A percentile compares a stretch with the other conserved stretches of the same genome.
phyloP scores from a whole-genome alignment of 2,329 filamentous ascomycete genomes.

The Huntiella omanensis region DNA sequence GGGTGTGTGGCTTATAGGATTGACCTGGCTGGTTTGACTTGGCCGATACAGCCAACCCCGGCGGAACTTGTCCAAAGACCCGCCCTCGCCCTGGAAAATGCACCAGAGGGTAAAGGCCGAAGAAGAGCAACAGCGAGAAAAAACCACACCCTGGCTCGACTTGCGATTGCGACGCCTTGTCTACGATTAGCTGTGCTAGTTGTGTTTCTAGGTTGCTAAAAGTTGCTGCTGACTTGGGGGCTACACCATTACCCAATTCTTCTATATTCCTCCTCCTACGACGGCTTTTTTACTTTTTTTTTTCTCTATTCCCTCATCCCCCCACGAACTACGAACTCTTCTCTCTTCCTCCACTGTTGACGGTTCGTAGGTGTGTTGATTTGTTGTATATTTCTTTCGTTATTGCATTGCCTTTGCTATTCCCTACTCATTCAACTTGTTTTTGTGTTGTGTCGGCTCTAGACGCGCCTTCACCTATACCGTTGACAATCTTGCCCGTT shows the following conservation, averaged over 20 bases:
- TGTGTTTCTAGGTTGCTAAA: background rate
- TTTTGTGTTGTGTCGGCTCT: too few species aligned
- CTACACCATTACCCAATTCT: background rate
- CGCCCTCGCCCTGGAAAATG: too few species aligned
- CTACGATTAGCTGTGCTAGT: constrained; percentile 2
- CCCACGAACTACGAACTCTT: background rate
- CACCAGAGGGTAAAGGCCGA: background rate
- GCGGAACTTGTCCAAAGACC: too few species aligned
- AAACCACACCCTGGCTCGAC: background rate
- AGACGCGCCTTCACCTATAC: too few species aligned
- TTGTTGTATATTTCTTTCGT: too few species aligned
- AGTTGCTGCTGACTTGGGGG: constrained; percentile 2
- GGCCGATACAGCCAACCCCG: too few species aligned
- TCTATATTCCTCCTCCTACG: constrained; percentile 2
- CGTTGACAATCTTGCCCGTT: too few species aligned
- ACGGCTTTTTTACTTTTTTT: background rate
- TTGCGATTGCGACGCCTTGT: constrained; percentile 1
- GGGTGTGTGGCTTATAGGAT: too few species aligned
- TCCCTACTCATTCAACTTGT: too few species aligned
- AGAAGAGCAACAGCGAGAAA: background rate
- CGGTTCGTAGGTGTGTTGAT: too few species aligned
- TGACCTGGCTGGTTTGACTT: too few species aligned
- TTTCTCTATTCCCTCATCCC: constrained; percentile 1
- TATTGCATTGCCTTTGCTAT: too few species aligned
- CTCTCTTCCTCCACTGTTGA: background rate